Evolutionary conservation across 768 basidiomycete species (phyloP).

Genomic region (Lactarius psammicola): DNA sequence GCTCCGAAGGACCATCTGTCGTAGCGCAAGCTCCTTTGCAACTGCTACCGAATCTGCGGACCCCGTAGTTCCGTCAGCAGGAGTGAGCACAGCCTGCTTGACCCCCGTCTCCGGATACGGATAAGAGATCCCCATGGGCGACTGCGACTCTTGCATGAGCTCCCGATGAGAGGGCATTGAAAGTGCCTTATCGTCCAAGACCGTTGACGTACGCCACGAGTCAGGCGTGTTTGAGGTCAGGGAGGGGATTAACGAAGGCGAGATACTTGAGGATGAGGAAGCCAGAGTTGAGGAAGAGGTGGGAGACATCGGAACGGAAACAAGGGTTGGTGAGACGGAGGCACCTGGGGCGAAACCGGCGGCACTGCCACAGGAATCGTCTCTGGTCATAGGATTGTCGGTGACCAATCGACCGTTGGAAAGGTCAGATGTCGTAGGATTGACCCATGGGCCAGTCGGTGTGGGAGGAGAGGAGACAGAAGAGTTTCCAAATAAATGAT

Average conservation of each 20-base stretch:
- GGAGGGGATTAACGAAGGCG: not conserved
- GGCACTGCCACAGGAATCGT: not conserved
- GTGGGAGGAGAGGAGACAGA: not conserved
- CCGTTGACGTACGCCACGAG: not conserved
- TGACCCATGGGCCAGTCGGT: not conserved
- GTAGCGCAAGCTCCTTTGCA: conserved; percentile 42
- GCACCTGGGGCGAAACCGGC: not conserved
- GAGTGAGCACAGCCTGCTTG: not conserved
- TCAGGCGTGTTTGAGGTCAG: not conserved
- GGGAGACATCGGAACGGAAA: not conserved
- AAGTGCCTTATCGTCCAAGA: not conserved
- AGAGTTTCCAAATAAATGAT: not conserved
- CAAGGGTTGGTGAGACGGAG: not conserved
- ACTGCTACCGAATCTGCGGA: conserved; percentile 33
- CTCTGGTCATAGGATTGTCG: not conserved
- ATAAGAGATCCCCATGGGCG: not conserved
- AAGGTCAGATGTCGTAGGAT: not conserved
- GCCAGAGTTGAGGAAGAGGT: not conserved
- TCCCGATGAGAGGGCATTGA: not conserved
- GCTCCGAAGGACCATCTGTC: conserved; percentile 37
- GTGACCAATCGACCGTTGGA: not conserved
- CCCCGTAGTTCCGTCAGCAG: conserved; percentile 8
- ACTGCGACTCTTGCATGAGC: not conserved
- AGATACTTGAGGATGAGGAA: not conserved
- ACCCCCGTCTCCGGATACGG: not conserved